Conservation (phyloP, 352 stramenopile genomes). For the Blastocystis sp. region DNA sequence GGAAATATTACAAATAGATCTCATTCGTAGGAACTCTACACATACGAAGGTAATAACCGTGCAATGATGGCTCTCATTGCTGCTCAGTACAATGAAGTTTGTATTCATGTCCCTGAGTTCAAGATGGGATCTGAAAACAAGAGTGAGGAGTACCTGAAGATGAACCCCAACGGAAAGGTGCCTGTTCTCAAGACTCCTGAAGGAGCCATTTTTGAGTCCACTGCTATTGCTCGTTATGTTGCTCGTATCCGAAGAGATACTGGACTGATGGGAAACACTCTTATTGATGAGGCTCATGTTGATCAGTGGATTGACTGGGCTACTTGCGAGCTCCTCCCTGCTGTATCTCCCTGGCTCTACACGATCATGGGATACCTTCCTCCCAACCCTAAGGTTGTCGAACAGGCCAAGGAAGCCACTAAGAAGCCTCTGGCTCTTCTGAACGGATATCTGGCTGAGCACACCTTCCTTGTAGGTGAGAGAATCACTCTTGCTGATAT, state of each 20-base stretch:
- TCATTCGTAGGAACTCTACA: slow-evolving; percentile 75
- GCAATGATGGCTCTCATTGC: slow-evolving; percentile 86
- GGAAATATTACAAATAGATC: too few relatives aligned
- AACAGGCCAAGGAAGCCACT: slow-evolving; percentile 81
- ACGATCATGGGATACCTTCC: slow-evolving; percentile 76
- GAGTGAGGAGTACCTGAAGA: slow-evolving; percentile 72
- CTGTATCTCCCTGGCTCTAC: slow-evolving; percentile 78
- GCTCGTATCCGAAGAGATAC: slow-evolving; percentile 78
- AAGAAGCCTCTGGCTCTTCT: slow-evolving; percentile 76
- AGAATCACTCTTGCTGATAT: slow-evolving; percentile 87
- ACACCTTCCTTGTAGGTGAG: slow-evolving; percentile 83
- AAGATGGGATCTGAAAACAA: slow-evolving; percentile 70
- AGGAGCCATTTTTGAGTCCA: slow-evolving; percentile 75
- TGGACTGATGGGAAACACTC: slow-evolving; percentile 77
- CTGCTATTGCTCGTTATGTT: slow-evolving; percentile 84
- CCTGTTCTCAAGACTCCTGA: slow-evolving; percentile 78
- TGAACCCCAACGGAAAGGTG: slow-evolving; percentile 81
- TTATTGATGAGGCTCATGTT: slow-evolving; percentile 81
- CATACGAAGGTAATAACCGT: slow-evolving; percentile 79
- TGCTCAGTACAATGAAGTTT: slow-evolving; percentile 81
- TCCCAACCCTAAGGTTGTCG: slow-evolving; percentile 72
- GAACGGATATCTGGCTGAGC: slow-evolving; percentile 77
- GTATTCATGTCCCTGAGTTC: slow-evolving; percentile 76
- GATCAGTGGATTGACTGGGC: slow-evolving; percentile 87
- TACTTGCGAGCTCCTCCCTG: slow-evolving; percentile 80